Percentiles rank a stretch among this genome's conserved stretches.
phyloP scores from a whole-genome alignment of 2,329 filamentous ascomycete species.

The Cytospora leucostoma region DNA sequence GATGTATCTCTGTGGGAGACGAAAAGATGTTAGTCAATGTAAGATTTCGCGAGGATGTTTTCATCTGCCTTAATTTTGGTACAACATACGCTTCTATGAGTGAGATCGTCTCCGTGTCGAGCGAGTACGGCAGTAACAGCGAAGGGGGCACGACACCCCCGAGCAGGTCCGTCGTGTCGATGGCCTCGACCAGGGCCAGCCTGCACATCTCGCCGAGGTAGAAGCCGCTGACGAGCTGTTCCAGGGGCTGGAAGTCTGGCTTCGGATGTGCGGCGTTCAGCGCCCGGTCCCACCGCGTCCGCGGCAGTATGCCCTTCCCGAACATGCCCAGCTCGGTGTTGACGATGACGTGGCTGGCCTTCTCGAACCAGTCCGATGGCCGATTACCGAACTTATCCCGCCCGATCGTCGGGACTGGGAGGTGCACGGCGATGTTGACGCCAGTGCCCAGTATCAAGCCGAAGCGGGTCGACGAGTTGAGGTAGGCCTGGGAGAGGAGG shows the following conservation, averaged over 20 bases:
- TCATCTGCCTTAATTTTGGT: not conserved
- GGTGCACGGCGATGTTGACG: slow-evolving; percentile 65
- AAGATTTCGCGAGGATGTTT: not conserved
- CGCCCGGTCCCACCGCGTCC: slow-evolving; percentile 61
- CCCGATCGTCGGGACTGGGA: slow-evolving; percentile 59
- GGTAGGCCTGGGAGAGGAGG: slow-evolving; percentile 64
- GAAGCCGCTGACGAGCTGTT: slow-evolving; percentile 64
- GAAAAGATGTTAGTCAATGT: not conserved
- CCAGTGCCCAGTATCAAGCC: slow-evolving; percentile 69
- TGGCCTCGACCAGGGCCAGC: slow-evolving; percentile 59
- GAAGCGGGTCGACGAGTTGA: slow-evolving; percentile 59
- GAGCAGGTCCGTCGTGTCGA: slow-evolving; percentile 55
- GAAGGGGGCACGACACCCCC: slow-evolving; percentile 59
- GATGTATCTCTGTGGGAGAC: slow-evolving; percentile 45
- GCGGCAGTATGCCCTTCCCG: slow-evolving; percentile 57
- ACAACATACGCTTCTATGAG: slow-evolving; percentile 56
- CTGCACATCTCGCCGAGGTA: slow-evolving; percentile 68
- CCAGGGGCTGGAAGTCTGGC: slow-evolving; percentile 63
- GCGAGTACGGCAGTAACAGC: slow-evolving; percentile 54
- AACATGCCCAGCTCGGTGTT: slow-evolving; percentile 71
- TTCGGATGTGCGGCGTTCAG: slow-evolving; percentile 55
- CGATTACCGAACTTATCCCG: slow-evolving; percentile 58
- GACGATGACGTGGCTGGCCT: slow-evolving; percentile 63
- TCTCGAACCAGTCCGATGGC: slow-evolving; percentile 57
- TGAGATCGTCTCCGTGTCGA: slow-evolving; percentile 63